Percentiles rank a stretch among this genome's conserved stretches.
Conservation (phyloP, 2,329 filamentous ascomycete species). For the Penicillium sp. region DNA sequence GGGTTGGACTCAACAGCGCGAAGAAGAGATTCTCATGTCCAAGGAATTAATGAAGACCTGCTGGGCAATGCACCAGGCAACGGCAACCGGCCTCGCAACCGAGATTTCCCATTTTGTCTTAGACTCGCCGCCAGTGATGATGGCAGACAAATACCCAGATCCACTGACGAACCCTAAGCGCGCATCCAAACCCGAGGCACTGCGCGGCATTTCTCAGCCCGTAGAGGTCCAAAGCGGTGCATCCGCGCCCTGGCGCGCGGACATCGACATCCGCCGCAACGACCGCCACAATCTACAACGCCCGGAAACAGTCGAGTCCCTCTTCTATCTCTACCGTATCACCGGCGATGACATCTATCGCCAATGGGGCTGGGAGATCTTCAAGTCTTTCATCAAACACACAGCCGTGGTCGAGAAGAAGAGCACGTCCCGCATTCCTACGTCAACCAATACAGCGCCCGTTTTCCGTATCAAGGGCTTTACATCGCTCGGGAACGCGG, state of each 20-base stretch:
- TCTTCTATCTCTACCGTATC: constrained; percentile 98
- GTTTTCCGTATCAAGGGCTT: constrained; percentile 51
- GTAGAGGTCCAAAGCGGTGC: constrained; percentile 25
- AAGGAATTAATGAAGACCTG: constrained; percentile 91
- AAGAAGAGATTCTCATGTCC: constrained; percentile 78
- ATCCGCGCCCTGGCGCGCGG: constrained; percentile 56
- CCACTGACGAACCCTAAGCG: constrained; percentile 27
- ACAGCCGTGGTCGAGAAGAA: constrained; percentile 66
- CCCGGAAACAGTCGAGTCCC: constrained; percentile 88
- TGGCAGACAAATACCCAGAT: constrained; percentile 32
- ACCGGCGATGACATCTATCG: constrained; percentile 82
- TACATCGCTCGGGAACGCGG: constrained; percentile 69
- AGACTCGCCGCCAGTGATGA: constrained; percentile 54
- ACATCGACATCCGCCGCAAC: constrained; percentile 69
- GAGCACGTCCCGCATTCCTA: constrained; percentile 6
- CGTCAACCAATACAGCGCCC: background rate
- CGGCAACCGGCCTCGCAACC: constrained; percentile 79
- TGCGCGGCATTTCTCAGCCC: constrained; percentile 29
- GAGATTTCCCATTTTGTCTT: constrained; percentile 91
- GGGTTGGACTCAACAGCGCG: constrained; percentile 67
- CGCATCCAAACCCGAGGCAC: constrained; percentile 28
- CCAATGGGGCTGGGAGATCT: constrained; percentile 98
- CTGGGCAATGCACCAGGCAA: constrained; percentile 93
- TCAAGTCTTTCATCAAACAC: constrained; percentile 78
- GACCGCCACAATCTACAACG: constrained; percentile 89